phyloP scores from a whole-genome alignment of 2,329 filamentous ascomycete genomes.

The Penicillium sp. region DNA sequence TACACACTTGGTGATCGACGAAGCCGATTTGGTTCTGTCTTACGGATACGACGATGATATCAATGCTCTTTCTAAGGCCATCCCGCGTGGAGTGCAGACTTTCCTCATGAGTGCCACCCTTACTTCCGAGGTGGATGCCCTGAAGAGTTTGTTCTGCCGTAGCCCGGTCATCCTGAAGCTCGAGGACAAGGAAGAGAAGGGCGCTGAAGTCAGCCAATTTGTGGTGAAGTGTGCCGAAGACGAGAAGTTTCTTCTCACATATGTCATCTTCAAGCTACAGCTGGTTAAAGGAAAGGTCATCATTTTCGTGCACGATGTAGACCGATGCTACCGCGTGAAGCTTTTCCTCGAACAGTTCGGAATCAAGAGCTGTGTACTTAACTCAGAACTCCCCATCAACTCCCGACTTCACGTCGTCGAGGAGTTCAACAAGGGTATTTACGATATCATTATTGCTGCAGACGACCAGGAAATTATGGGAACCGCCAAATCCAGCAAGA shows the following conservation, averaged over 20 bases:
- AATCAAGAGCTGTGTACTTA: constrained; percentile 88
- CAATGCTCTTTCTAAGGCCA: constrained; percentile 70
- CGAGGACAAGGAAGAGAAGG: constrained; percentile 76
- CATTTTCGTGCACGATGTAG: constrained; percentile 81
- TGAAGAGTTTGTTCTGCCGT: constrained; percentile 83
- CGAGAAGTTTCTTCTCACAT: constrained; percentile 90
- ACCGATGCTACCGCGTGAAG: constrained; percentile 87
- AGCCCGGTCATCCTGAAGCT: constrained; percentile 78
- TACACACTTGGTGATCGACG: constrained; percentile 81
- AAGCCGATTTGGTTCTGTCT: constrained; percentile 88
- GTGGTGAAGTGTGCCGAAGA: constrained; percentile 93
- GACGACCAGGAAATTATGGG: constrained; percentile 87
- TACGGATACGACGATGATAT: constrained; percentile 95
- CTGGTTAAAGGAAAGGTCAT: constrained; percentile 91
- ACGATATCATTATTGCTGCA: constrained; percentile 96
- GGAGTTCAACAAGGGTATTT: constrained; percentile 94
- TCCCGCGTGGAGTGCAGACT: constrained; percentile 85
- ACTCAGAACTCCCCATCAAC: constrained; percentile 91
- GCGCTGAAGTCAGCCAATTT: constrained; percentile 79
- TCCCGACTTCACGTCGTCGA: constrained; percentile 92
- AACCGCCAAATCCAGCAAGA: constrained; percentile 38
- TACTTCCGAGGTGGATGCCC: constrained; percentile 78
- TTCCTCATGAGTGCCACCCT: constrained; percentile 93
- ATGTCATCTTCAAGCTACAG: constrained; percentile 93
- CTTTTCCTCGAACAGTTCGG: constrained; percentile 97